These are phyloP conservation scores for Penicillium sclerotigenum DNA, from an alignment of 2,329 filamentous ascomycete genomes.

Conservation along the genomic window DNA sequence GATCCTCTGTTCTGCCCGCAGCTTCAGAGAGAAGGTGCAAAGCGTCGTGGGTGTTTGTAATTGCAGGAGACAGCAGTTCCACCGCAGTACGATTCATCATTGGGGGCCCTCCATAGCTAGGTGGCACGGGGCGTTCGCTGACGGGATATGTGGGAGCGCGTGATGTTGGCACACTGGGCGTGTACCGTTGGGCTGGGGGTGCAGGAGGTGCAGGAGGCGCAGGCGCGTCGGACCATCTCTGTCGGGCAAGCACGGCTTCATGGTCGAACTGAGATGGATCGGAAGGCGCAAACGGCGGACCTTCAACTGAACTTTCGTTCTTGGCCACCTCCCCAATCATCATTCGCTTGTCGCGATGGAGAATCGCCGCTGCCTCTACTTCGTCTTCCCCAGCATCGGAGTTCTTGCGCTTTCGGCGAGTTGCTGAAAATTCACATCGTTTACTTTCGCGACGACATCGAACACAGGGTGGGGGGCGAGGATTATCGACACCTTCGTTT, in stretches of 20 bases:
- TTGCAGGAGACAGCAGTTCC: constrained; percentile 60
- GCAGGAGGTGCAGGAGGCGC: constrained; percentile 11
- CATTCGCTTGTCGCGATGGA: constrained; percentile 51
- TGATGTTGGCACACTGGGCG: constrained; percentile 23
- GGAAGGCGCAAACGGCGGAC: constrained; percentile 27
- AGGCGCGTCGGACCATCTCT: constrained; percentile 32
- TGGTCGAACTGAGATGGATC: constrained; percentile 28
- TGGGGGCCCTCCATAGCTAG: constrained; percentile 50
- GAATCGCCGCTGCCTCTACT: constrained; percentile 38
- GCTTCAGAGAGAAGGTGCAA: constrained; percentile 89
- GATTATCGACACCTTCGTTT: constrained; percentile 70
- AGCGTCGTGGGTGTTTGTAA: constrained; percentile 90
- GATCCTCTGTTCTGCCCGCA: constrained; percentile 53
- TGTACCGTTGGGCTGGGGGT: constrained; percentile 27
- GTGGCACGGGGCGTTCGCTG: constrained; percentile 22
- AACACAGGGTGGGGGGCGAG: constrained; percentile 88
- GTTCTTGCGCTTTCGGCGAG: constrained; percentile 83
- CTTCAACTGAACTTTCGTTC: constrained; percentile 26
- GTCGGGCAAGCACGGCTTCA: constrained; percentile 22
- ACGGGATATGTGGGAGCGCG: constrained; percentile 27
- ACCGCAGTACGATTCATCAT: constrained; percentile 60
- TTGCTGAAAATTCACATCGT: constrained; percentile 95
- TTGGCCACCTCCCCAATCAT: constrained; percentile 46
- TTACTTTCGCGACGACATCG: constrained; percentile 93
- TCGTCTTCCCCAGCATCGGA: constrained; percentile 47